These are phyloP conservation scores for Tetrahymena elliotti DNA, from an alignment of 73 alveolate genomes.

Conservation along the genomic window DNA sequence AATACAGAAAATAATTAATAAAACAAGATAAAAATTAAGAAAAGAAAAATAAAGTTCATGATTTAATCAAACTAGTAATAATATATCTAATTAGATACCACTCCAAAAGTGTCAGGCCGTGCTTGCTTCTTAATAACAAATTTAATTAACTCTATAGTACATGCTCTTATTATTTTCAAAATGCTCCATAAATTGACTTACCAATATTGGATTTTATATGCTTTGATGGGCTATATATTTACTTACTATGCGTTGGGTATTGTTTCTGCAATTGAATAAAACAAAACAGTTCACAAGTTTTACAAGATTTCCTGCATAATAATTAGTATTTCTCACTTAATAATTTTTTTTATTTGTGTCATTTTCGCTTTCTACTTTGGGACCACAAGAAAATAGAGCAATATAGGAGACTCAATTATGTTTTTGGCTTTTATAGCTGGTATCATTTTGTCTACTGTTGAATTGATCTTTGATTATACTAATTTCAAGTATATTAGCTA, in stretches of 20 bases:
- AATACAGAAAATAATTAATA: no score
- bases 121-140: neutral
- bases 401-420: neutral
- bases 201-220: neutral
- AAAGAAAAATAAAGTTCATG: neutral
- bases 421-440: neutral
- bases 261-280: neutral
- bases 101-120: neutral
- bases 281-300: neutral
- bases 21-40: neutral
- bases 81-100: neutral
- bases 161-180: neutral
- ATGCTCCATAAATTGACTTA: neutral
- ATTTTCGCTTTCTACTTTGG: neutral
- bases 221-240: neutral
- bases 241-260: neutral
- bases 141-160: neutral
- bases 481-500: neutral
- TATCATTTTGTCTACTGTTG: neutral
- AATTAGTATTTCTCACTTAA: neutral
- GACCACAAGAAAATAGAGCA: neutral
- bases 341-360: neutral
- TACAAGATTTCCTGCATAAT: neutral
- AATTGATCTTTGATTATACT: neutral
- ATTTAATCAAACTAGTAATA: neutral